Base-by-base conservation (phyloP, 345 rosid species). In the Moricandia arvensis region DNA sequence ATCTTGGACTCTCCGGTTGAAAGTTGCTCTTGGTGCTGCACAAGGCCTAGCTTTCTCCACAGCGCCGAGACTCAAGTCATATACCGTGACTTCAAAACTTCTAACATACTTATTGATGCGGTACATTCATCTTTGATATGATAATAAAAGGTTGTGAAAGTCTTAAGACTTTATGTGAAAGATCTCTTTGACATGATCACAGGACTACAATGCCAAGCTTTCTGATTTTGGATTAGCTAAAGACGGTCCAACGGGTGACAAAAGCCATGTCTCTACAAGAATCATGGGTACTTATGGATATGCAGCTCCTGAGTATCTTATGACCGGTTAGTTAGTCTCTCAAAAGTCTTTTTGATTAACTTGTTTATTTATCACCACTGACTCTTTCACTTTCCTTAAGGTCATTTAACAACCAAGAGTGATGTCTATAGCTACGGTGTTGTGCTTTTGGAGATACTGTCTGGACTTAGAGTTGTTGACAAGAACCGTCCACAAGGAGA, bases 381-480 rank as follows among this genome's bases (percentile, higher is more conserved):
- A 43, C 68, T 53, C 59, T 68, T 60, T 76, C 67, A 59, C 47
- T 15, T 57, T 63, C 60, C 37, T 68, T 13, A 33, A 95, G 99
- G 99, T 38, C 99, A 96, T 81, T 79, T 96, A 77, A 88, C 93
- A 68, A 73, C 90, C 27, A 89, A 75, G 86, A 93, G 97, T 55
- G 98, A 93, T 72, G 96, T 96, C 63, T 96, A 89, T 74, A 91
- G 99, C 86, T 96, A 85, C 0, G 99, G 99, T 71, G 97, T 93
- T 45, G 94, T 96, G 72, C 82, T 96, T 75, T 85, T 96, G 67
- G 99, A 96, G 80, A 82, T 96, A 89, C 60, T 96, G 60, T 89
- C 94, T 13, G 99, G 99, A 41, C 86, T 89, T 63, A 88, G 98
- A 83, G 96, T 87, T 27, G 82, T 93, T 1, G 98, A 96, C 81